Percentiles rank a stretch among this genome's conserved stretches.
These are phyloP conservation scores for Rosa persica DNA, from an alignment of 306 rosid species.

Conservation along the genomic window DNA sequence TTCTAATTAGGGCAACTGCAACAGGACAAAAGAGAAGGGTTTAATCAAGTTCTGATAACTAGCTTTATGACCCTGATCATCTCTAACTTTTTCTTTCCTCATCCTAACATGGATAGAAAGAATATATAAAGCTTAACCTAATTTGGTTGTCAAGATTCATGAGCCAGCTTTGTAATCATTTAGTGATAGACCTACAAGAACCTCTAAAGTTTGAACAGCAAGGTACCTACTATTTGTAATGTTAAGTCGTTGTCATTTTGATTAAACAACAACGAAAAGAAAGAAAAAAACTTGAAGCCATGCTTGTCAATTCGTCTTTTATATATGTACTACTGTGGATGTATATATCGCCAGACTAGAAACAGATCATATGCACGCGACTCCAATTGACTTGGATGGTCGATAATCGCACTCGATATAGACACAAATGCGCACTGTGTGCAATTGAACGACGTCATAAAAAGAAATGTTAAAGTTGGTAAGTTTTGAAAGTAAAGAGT, in stretches of 20 bases:
- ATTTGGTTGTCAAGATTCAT: neutral
- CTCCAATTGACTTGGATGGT: neutral
- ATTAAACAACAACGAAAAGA: neutral
- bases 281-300: neutral
- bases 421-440: neutral
- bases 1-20: constrained; percentile 31
- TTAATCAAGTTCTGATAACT: constrained; percentile 11
- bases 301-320: neutral
- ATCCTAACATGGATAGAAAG: constrained; percentile 4
- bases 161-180: neutral
- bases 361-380: neutral
- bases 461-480: neutral
- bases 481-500: neutral
- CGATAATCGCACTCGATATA: neutral
- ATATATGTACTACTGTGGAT: neutral
- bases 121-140: neutral
- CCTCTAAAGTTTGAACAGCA: neutral
- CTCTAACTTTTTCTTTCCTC: neutral
- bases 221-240: neutral
- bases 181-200: neutral
- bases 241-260: neutral
- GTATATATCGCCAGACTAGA: neutral
- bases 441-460: too few relatives aligned
- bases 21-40: constrained; percentile 27
- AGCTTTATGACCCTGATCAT: constrained; percentile 1